Conservation (phyloP, 1,139 yeast species). For the Wickerhamomyces sp. region DNA sequence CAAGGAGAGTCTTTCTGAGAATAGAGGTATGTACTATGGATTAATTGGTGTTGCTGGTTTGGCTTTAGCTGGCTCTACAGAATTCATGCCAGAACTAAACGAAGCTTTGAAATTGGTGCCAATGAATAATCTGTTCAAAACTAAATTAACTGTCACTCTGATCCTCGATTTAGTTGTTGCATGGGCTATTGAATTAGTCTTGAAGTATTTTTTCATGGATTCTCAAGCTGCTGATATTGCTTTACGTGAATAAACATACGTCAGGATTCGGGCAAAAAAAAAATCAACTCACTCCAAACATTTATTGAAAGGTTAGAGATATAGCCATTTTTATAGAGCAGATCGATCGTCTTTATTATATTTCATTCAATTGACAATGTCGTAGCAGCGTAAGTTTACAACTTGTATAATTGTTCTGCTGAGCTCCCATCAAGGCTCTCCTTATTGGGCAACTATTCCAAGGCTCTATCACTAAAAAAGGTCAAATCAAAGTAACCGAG, state of each 20-base stretch:
- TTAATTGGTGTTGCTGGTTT: slow-evolving; percentile 84
- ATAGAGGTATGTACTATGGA: slow-evolving; percentile 97
- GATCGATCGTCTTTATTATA: neutral
- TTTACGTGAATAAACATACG: slow-evolving; percentile 13
- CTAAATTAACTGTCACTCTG: slow-evolving; percentile 70
- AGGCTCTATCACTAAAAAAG: no score
- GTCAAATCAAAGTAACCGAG: no score
- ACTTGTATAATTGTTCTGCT: no score
- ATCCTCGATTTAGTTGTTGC: slow-evolving; percentile 72
- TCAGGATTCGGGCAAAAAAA: neutral
- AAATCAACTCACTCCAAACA: neutral
- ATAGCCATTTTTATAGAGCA: neutral
- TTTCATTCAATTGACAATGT: neutral
- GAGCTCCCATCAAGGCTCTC: no score
- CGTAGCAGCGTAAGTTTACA: no score
- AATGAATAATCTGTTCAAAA: slow-evolving; percentile 71
- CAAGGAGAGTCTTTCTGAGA: slow-evolving; percentile 84
- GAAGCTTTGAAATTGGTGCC: slow-evolving; percentile 90
- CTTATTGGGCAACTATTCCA: no score
- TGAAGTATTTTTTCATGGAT: slow-evolving; percentile 86
- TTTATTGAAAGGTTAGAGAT: neutral
- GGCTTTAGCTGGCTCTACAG: slow-evolving; percentile 91
- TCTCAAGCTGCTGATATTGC: slow-evolving; percentile 93
- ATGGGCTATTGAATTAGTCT: slow-evolving; percentile 72
- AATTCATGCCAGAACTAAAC: slow-evolving; percentile 90